These are phyloP conservation scores for Balamuthia mandrillaris DNA, from an alignment of 208 protist genomes.

Conservation along the genomic window DNA sequence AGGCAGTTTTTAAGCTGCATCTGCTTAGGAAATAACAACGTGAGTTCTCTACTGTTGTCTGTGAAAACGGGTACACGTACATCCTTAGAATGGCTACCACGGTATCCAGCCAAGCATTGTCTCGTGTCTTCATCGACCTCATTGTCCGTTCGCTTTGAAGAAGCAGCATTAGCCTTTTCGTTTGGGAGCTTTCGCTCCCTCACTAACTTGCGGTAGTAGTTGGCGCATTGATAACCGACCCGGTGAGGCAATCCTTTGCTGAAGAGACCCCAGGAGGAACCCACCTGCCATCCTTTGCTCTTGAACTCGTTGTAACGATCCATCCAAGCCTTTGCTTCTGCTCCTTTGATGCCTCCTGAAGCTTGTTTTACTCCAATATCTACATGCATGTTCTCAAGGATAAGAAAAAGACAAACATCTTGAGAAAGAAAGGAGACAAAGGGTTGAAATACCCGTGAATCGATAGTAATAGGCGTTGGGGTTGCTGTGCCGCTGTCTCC, in stretches of 20 bases:
- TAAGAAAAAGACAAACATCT: neutral
- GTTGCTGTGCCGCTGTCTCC: conserved; percentile 27
- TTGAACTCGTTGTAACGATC: conserved; percentile 8
- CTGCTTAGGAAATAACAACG: neutral
- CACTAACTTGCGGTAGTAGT: neutral
- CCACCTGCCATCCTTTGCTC: conserved; percentile 20
- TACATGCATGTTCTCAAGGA: neutral
- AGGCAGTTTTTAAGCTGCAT: neutral
- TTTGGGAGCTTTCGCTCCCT: conserved; percentile 22
- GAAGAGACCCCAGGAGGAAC: conserved; percentile 9
- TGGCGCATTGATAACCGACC: conserved; percentile 21
- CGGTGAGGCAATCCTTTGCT: neutral
- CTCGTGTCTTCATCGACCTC: too few species aligned
- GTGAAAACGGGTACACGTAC: too few species aligned
- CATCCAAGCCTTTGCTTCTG: neutral
- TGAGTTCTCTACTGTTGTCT: too few species aligned
- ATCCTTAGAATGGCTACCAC: too few species aligned
- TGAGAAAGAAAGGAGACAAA: neutral
- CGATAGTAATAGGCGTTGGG: conserved; percentile 27
- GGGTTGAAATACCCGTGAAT: neutral
- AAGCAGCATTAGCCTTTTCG: too few species aligned
- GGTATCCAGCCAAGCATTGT: too few species aligned
- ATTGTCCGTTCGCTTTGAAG: too few species aligned
- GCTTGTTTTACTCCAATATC: neutral
- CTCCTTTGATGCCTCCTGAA: neutral